Conservation (phyloP, 805 yeast genomes). For the Komagataella populi region DNA sequence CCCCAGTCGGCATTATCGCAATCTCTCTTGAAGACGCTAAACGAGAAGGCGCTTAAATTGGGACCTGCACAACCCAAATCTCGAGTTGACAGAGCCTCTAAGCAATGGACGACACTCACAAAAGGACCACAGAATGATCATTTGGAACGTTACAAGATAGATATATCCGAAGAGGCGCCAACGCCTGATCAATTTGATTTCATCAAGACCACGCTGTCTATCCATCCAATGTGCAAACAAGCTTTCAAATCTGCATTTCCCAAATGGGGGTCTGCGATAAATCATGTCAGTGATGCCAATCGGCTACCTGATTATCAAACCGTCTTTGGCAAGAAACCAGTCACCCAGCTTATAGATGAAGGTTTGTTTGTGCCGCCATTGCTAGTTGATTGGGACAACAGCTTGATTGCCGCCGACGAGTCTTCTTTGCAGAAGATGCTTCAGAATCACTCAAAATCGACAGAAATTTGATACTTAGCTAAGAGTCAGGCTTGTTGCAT, state of each 20-base stretch:
- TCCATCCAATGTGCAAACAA: conserved; percentile 14
- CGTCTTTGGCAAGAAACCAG: conserved; percentile 4
- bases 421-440: conserved; percentile 28
- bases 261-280: conserved; percentile 4
- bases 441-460: conserved; percentile 15
- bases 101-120: neutral
- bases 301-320: conserved; percentile 6
- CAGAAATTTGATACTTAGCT: neutral
- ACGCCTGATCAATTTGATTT: conserved; percentile 18
- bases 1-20: neutral
- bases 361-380: conserved; percentile 28
- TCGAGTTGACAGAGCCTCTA: neutral
- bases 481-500: neutral
- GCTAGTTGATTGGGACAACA: conserved; percentile 52
- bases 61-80: neutral
- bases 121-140: neutral
- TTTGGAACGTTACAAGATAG: neutral
- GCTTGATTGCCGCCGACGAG: conserved; percentile 36
- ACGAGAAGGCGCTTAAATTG: neutral
- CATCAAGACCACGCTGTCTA: conserved; percentile 13
- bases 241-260: conserved; percentile 18
- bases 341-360: conserved; percentile 9
- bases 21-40: neutral
- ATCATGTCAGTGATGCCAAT: conserved; percentile 8
- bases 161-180: conserved; percentile 6